Evolutionary conservation across 768 basidiomycete genomes (phyloP), one percentile per base, ranked within the genome.

Genomic region (Macrolepiota fuliginosa): DNA sequence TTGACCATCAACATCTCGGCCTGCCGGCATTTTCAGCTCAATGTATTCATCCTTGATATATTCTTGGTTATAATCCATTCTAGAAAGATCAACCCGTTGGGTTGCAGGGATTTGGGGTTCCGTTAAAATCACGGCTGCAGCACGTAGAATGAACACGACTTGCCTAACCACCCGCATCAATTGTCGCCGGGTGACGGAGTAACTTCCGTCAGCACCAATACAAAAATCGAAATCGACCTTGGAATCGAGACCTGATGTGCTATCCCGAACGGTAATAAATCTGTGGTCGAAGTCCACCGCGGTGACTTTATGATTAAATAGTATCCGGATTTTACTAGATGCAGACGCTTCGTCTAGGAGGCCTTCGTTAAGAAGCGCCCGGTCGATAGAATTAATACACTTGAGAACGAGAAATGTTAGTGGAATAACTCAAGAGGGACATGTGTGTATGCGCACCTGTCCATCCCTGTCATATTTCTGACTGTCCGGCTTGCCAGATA

Each of bases 1-100:
- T 63, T 82, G 80, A 72, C 84, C 91, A 73, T 79, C 76, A 68
- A 71, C 70, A 73, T 83, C 82, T 71, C 76, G 74, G 61, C 88
- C 88, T 72, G 96, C 84, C 70, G 94, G 94, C 86, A 99, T 94
- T 79, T 90, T 92, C 62, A 98, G 83, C 80, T 99, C 96, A 70
- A 98, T 81, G 76, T 98, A 99, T 72, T 96, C 94, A 70, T 98
- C 93, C 60, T 86, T 89, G 71, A 98, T 94, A 77, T 96, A 98
- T 74, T 90, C 89, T 76, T 98, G 96, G 70, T 90, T 87, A 77
- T 90, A 97, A 79, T 96, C 84, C 89, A 97, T 94, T 74, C 96
- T 97, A 72, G 64, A 68, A 65, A 62, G 65, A 69, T 64, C 64
- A 46, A 63, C 27, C 61, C 63, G 66, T 70, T 67, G 66, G 65